Conservation (phyloP, 177 flowering plant species). For the Tripterygium wilfordii region DNA sequence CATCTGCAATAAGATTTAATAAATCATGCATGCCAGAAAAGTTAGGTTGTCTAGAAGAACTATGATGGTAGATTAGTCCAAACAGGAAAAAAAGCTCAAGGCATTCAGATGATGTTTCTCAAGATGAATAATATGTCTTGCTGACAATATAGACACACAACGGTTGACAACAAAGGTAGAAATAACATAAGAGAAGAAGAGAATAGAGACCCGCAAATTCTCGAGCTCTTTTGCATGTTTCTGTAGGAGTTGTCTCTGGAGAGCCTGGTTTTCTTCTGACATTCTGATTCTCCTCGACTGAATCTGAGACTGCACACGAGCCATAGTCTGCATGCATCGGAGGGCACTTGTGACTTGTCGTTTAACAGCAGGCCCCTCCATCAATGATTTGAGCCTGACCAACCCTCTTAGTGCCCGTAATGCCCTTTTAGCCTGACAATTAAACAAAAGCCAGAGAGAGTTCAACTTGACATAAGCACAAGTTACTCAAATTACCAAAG, state of each 20-base stretch:
- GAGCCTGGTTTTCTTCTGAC: slow-evolving; percentile 89
- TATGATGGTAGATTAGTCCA: too few relatives aligned
- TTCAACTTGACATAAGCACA: too few relatives aligned
- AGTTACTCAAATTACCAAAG: too few relatives aligned
- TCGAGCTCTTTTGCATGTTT: slow-evolving; percentile 80
- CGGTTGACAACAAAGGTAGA: too few relatives aligned
- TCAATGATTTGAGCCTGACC: slow-evolving; percentile 66
- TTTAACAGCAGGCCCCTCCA: slow-evolving; percentile 66
- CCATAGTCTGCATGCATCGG: slow-evolving; percentile 76
- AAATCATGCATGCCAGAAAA: too few relatives aligned
- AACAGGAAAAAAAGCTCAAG: too few relatives aligned
- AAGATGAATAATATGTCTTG: too few relatives aligned
- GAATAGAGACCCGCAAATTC: slow-evolving; percentile 32
- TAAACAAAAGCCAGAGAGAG: not conserved
- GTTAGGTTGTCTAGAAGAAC: too few relatives aligned
- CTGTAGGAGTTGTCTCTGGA: slow-evolving; percentile 75
- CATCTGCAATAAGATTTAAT: slow-evolving; percentile 22
- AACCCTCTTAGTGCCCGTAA: slow-evolving; percentile 79
- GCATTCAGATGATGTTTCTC: too few relatives aligned
- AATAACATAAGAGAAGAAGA: not conserved
- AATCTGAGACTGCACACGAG: slow-evolving; percentile 85
- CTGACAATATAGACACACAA: too few relatives aligned
- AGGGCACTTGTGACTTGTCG: slow-evolving; percentile 76
- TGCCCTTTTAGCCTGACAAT: slow-evolving; percentile 88
- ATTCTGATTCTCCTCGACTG: slow-evolving; percentile 70